Evolutionary conservation across 345 rosid genomes (phyloP).

Genomic region (Lumnitzera littorea): DNA sequence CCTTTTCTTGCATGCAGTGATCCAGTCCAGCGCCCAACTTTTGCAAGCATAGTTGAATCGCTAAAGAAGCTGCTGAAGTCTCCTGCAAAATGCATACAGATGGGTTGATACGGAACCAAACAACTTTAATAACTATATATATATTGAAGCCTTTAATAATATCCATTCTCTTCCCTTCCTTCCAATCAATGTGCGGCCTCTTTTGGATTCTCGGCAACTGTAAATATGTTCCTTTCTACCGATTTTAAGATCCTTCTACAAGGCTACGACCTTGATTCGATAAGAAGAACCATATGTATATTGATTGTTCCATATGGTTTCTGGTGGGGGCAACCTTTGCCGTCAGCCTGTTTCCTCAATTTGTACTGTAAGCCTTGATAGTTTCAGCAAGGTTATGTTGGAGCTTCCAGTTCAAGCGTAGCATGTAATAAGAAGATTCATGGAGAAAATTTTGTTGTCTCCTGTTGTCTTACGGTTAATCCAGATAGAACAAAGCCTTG

Average conservation of each 20-base stretch:
- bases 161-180: too few species aligned
- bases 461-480: too few species aligned
- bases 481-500: too few species aligned
- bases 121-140: too few species aligned
- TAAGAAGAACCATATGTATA: neutral
- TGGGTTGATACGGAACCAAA: conserved; percentile 26
- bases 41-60: conserved; percentile 51
- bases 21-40: conserved; percentile 70
- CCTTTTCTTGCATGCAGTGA: conserved; percentile 31
- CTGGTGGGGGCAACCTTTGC: neutral
- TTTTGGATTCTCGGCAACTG: conserved; percentile 16
- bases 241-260: conserved; percentile 2
- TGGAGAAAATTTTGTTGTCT: too few species aligned
- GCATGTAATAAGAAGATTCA: too few species aligned
- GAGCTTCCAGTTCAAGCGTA: too few species aligned
- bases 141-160: too few species aligned
- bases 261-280: neutral
- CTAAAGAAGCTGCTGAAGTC: conserved; percentile 83
- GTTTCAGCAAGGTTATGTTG: too few species aligned
- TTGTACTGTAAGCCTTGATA: too few species aligned
- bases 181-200: too few species aligned
- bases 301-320: conserved; percentile 1
- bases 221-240: conserved; percentile 23
- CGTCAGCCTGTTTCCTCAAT: too few species aligned
- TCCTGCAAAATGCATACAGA: conserved; percentile 53